phyloP scores from a whole-genome alignment of 768 basidiomycete species.

The Psilocybe azurescens region DNA sequence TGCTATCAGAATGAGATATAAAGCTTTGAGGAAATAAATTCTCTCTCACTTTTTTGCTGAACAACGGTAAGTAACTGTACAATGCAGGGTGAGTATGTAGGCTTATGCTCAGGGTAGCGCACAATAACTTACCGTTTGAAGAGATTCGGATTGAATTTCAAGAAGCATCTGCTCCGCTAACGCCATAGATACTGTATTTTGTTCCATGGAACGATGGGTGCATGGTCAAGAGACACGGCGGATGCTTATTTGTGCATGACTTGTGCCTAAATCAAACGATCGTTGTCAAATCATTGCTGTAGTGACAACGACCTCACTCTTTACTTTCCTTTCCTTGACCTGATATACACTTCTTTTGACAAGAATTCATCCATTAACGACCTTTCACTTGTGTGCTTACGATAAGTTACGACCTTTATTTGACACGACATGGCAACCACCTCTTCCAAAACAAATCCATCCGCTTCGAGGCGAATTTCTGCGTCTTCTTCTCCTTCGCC shows the following conservation, averaged over 20 bases:
- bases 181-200: constrained; percentile 7
- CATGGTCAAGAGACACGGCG: constrained; percentile 13
- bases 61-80: constrained; percentile 49
- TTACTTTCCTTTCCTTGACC: constrained; percentile 9
- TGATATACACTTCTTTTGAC: not conserved
- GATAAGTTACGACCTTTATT: constrained; percentile 5
- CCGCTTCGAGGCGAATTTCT: constrained; percentile 50
- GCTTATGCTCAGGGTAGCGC: constrained; percentile 1
- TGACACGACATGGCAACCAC: constrained; percentile 46
- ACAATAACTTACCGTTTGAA: constrained; percentile 33
- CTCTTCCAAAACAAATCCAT: constrained; percentile 50
- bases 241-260: constrained; percentile 7
- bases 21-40: constrained; percentile 2
- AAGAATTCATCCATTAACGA: constrained; percentile 1
- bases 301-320: constrained; percentile 6
- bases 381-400: too few species aligned
- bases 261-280: constrained; percentile 7
- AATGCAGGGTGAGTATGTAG: constrained; percentile 13
- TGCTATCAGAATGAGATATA: constrained; percentile 19
- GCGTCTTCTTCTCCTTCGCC: constrained; percentile 44
- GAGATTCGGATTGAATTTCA: constrained; percentile 40
- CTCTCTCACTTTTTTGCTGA: constrained; percentile 38
- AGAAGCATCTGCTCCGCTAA: constrained; percentile 32
- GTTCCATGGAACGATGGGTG: not conserved
- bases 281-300: constrained; percentile 11